phyloP scores from a whole-genome alignment of 306 rosid genomes.

The Citrullus amarus region DNA sequence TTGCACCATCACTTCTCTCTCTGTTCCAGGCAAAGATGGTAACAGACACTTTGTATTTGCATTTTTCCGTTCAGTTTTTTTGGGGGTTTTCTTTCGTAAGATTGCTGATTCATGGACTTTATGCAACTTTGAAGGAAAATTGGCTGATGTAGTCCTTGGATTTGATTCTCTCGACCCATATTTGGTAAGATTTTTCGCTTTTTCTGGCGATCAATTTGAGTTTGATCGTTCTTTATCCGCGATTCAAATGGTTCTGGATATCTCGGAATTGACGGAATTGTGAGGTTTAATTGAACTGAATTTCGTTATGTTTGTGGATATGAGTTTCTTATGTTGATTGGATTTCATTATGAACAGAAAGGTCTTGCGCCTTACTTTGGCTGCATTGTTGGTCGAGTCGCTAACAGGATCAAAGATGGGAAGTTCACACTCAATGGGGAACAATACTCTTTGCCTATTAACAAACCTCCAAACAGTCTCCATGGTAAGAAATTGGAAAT shows the following conservation, averaged over 20 bases:
- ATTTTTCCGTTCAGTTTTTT: not conserved
- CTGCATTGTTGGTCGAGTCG: constrained; percentile 94
- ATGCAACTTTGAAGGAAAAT: constrained; percentile 35
- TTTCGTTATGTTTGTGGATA: not conserved
- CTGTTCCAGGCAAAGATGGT: constrained; percentile 76
- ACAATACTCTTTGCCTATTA: constrained; percentile 60
- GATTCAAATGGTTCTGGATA: not conserved
- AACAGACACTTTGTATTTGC: not conserved
- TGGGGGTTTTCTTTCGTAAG: not conserved
- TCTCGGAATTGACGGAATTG: not conserved
- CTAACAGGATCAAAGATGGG: constrained; percentile 80
- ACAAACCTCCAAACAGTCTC: constrained; percentile 83
- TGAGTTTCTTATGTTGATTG: no score
- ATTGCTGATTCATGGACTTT: constrained; percentile 1
- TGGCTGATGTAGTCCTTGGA: constrained; percentile 90
- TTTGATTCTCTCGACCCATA: constrained; percentile 78
- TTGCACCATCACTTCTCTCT: constrained; percentile 84
- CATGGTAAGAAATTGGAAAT: constrained; percentile 50
- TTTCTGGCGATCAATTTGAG: not conserved
- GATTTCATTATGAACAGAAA: constrained; percentile 30
- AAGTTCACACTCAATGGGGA: constrained; percentile 65
- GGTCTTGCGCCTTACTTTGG: constrained; percentile 82
- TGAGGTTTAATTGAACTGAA: not conserved
- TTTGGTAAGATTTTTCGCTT: constrained; percentile 26
- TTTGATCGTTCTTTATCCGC: not conserved